Evolutionary conservation across 2,329 filamentous ascomycete species (phyloP).

Genomic region (Fusarium nurragi): DNA sequence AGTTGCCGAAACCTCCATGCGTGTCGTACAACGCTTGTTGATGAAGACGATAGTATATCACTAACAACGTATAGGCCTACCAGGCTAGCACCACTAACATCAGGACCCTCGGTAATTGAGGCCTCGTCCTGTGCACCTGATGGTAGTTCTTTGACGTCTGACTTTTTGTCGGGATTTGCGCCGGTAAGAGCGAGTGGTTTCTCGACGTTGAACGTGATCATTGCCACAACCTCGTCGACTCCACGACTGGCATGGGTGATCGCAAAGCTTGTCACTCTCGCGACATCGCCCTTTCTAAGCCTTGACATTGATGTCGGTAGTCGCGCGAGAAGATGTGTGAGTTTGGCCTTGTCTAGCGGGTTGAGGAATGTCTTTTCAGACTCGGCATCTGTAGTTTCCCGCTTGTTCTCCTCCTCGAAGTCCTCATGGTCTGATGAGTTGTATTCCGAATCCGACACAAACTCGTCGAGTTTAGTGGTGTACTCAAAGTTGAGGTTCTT

Average conservation of each 20-base stretch:
- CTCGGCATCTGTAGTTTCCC: slow-evolving; percentile 57
- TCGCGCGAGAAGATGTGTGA: slow-evolving; percentile 84
- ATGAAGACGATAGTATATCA: slow-evolving; percentile 82
- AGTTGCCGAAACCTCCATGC: slow-evolving; percentile 87
- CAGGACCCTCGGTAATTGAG: slow-evolving; percentile 57
- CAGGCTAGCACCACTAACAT: slow-evolving; percentile 77
- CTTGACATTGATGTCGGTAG: slow-evolving; percentile 79
- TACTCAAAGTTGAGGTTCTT: slow-evolving; percentile 83
- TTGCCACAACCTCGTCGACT: slow-evolving; percentile 89
- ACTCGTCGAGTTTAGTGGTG: slow-evolving; percentile 77
- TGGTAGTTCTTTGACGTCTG: slow-evolving; percentile 49
- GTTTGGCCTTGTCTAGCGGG: slow-evolving; percentile 83
- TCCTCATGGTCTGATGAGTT: slow-evolving; percentile 88
- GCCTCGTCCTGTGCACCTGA: slow-evolving; percentile 46
- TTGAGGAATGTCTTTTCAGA: slow-evolving; percentile 74
- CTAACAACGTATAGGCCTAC: slow-evolving; percentile 81
- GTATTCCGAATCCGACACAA: slow-evolving; percentile 85
- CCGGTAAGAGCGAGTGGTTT: slow-evolving; percentile 78
- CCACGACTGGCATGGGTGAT: slow-evolving; percentile 87
- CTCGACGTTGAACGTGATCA: slow-evolving; percentile 84
- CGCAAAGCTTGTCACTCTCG: slow-evolving; percentile 85
- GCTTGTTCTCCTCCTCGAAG: slow-evolving; percentile 65
- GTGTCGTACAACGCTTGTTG: slow-evolving; percentile 80
- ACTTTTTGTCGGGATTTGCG: slow-evolving; percentile 69
- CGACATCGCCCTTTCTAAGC: slow-evolving; percentile 85